Evolutionary conservation across 257 asterid species (phyloP), one percentile per base, ranked within the genome.

Genomic region (Gynochthodes officinalis): DNA sequence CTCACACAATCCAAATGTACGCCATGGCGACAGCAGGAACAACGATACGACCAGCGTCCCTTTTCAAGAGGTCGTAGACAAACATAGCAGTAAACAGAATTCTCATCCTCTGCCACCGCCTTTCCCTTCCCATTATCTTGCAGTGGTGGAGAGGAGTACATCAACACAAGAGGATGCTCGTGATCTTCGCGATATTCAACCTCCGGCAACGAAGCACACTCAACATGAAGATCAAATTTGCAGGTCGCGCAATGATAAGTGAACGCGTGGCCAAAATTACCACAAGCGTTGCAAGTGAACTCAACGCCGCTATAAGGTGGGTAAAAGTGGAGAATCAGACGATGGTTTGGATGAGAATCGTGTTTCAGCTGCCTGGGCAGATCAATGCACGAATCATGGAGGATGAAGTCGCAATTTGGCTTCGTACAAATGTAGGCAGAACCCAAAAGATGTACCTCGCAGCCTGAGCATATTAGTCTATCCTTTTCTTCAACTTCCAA

Each of bases 161-260:
- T 27, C 21, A 85, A 60, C 35, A 69, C 50, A 2, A 85, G 77
- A 30, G 73, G 65, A 66, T 85, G 89, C 12, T 76, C 35, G 67
- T 85, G 89, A 57, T 83, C 84, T 62, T 74, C 78, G 40, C 81
- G 76, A 0, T 59, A 44, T 64, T 81, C 87, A 0, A 77, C 37
- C 27, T 85, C 89, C 0, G 89, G 82, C 81, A 85, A 53, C 5
- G 70, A 54, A 1, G 89, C 84, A 72, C 89, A 85, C 35, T 64
- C 78, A 12, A 85, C 84, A 4, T 83, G 87, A 66, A 85, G 75
- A n/a, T 73, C 77, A 73, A 64, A 77, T 37, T 73, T 70, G 75
- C 86, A 82, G 28, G 63, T 48, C 10, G 48, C 57, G 57, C 89
- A 85, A 37, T 78, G 79, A 49, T 73, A 85, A 8, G 76, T 75